These are phyloP conservation scores for Ochetophila trinervis DNA, from an alignment of 306 rosid species.

Conservation along the genomic window DNA sequence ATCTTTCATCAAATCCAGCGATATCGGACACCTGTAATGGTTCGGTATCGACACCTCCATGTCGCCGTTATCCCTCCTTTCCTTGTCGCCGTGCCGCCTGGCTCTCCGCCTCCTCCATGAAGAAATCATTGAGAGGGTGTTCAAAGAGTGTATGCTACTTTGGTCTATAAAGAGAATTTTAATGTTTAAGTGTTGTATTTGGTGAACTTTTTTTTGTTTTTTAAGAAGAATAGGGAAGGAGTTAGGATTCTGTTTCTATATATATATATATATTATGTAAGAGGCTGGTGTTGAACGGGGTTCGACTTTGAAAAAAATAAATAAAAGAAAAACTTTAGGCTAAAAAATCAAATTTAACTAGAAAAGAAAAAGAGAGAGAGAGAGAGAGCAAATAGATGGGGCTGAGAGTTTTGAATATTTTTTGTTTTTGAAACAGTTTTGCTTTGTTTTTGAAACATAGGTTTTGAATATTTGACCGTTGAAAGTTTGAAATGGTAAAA, in stretches of 20 bases:
- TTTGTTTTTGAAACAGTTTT: too few species aligned
- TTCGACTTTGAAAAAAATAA: constrained; percentile 16
- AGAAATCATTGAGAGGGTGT: constrained; percentile 21
- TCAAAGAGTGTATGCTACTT: neutral
- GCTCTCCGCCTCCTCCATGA: constrained; percentile 41
- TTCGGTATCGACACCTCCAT: constrained; percentile 38
- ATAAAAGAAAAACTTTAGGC: too few species aligned
- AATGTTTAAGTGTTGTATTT: neutral
- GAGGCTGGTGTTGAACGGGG: neutral
- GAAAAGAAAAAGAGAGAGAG: too few species aligned
- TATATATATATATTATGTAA: too few species aligned
- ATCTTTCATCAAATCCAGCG: constrained; percentile 55
- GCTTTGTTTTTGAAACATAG: too few species aligned
- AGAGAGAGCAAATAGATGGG: too few species aligned
- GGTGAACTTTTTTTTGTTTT: neutral
- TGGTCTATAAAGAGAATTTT: neutral
- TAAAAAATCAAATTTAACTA: neutral
- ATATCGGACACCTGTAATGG: constrained; percentile 50
- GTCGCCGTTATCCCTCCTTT: neutral
- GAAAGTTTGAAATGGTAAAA: constrained; percentile 39
- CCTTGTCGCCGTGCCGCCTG: constrained; percentile 9
- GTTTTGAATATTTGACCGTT: constrained; percentile 40
- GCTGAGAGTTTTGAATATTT: constrained; percentile 30
- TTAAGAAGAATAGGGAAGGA: neutral
- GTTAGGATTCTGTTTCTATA: neutral